Evolutionary conservation across 2,329 filamentous ascomycete species (phyloP).

Genomic region (Berkeleyomyces rouxiae): DNA sequence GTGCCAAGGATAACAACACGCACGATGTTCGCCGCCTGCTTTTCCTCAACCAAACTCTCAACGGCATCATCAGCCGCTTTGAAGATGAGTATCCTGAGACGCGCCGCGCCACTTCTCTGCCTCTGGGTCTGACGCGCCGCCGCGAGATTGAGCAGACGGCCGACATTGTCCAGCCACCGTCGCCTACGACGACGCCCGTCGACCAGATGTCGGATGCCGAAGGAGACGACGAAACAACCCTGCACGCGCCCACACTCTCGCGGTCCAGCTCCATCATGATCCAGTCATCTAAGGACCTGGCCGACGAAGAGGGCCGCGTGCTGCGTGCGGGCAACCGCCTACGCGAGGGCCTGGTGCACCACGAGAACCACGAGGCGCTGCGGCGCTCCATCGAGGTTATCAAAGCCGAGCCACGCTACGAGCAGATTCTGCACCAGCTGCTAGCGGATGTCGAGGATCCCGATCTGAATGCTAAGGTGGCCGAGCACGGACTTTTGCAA

Average conservation of each 20-base stretch:
- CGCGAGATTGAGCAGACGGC: constrained; percentile 4
- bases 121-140: background rate
- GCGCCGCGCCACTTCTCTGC: constrained; percentile 17
- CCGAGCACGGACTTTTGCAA: constrained; percentile 41
- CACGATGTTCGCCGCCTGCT: constrained; percentile 65
- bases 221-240: constrained; percentile 31
- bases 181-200: constrained; percentile 18
- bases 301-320: constrained; percentile 39
- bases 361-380: constrained; percentile 34
- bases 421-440: constrained; percentile 40
- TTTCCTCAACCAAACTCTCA: constrained; percentile 76
- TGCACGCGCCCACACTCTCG: constrained; percentile 27
- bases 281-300: constrained; percentile 33
- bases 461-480: constrained; percentile 34
- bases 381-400: constrained; percentile 33
- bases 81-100: constrained; percentile 94
- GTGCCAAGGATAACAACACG: constrained; percentile 53
- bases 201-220: constrained; percentile 25
- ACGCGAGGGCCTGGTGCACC: constrained; percentile 34
- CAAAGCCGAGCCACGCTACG: constrained; percentile 32
- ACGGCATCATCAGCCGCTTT: constrained; percentile 86
- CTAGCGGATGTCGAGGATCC: constrained; percentile 47
- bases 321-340: constrained; percentile 40
- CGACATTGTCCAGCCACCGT: constrained; percentile 16
- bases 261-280: constrained; percentile 37